Conservation (phyloP, 2,329 filamentous ascomycete species). For the Xylaria sp. region DNA sequence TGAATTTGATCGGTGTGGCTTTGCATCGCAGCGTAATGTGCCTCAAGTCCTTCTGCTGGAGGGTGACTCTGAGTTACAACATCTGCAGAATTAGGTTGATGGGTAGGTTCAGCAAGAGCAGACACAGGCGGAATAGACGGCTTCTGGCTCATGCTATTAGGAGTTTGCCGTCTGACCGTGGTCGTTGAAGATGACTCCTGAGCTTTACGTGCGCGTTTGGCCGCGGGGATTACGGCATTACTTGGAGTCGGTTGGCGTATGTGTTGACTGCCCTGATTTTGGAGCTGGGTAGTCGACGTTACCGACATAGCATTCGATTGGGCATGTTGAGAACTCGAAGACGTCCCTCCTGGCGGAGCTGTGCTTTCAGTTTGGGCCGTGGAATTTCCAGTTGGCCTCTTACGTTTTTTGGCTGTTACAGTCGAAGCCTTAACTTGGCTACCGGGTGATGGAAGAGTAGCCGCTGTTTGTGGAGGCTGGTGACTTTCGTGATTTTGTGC, state of each 20-base stretch:
- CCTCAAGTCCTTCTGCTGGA: slow-evolving; percentile 47
- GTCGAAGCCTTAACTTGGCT: slow-evolving; percentile 48
- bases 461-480: slow-evolving; percentile 25
- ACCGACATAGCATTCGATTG: slow-evolving; percentile 38
- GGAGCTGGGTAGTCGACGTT: slow-evolving; percentile 39
- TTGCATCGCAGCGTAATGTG: slow-evolving; percentile 47
- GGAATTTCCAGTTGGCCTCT: slow-evolving; percentile 45
- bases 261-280: slow-evolving; percentile 38
- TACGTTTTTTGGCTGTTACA: slow-evolving; percentile 50
- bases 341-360: slow-evolving; percentile 20
- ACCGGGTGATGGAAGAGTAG: slow-evolving; percentile 37
- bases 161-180: slow-evolving; percentile 43
- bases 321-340: slow-evolving; percentile 37
- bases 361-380: slow-evolving; percentile 38
- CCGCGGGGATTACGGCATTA: slow-evolving; percentile 37
- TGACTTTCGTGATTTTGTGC: slow-evolving; percentile 39
- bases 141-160: slow-evolving; percentile 42
- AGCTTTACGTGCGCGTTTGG: slow-evolving; percentile 49
- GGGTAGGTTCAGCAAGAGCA: slow-evolving; percentile 38
- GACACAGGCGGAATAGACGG: slow-evolving; percentile 35
- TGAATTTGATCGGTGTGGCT: slow-evolving; percentile 45
- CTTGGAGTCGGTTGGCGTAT: slow-evolving; percentile 40
- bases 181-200: slow-evolving; percentile 44
- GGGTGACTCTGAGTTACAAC: slow-evolving; percentile 40
- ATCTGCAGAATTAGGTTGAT: slow-evolving; percentile 39